Base-by-base conservation (phyloP, 345 rosid species). In the Cochlearia excelsa region DNA sequence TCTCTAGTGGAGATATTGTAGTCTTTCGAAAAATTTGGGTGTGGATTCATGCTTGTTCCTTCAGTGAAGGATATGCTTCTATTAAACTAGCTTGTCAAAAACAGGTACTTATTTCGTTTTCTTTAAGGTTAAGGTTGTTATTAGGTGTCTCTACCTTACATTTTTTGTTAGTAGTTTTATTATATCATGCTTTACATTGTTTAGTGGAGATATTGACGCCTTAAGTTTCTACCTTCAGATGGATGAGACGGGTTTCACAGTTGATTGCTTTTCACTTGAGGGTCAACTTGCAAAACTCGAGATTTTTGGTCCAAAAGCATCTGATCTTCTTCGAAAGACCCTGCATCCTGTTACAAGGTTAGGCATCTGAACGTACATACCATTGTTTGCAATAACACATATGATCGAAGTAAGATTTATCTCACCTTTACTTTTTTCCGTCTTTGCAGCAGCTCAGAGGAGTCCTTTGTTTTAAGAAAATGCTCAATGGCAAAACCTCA, bases 41-140 rank as follows among this genome's bases (percentile, higher is more conserved):
- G 50, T 92, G 93, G 96, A 78, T 88, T 61, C 96, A 88, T 86
- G 86, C 90, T 67, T 81, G 86, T 40, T 86, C 93, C 61, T 83
- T 84, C 72, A 58, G 23, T 52, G 95, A 88, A 76, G 98, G 87
- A 77, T 86, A 54, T 77, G 75, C 66, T 65, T 79, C 90, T 62
- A 70, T 92, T 46, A 78, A 80, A 65, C 65, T 65, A 42, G 86
- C 90, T 60, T 86, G 83, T 73, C 78, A 82, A 72, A 82, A 81
- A 46, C 86, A 72, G 93, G 89, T 88, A 64, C 33, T 16, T 43
- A 4, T 37, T 46, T 33, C 23, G 23, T 29, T 42, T 30, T 50
- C 23, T 54, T 54, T 46, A 59, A 50, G 28, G 39, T 44, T 28
- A n/a, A 16, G 23, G 23, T 16, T 16, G 23, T 23, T 31, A 11